These are phyloP conservation scores for Monosporascus sp. DNA, from an alignment of 2,329 filamentous ascomycete species.

Conservation along the genomic window DNA sequence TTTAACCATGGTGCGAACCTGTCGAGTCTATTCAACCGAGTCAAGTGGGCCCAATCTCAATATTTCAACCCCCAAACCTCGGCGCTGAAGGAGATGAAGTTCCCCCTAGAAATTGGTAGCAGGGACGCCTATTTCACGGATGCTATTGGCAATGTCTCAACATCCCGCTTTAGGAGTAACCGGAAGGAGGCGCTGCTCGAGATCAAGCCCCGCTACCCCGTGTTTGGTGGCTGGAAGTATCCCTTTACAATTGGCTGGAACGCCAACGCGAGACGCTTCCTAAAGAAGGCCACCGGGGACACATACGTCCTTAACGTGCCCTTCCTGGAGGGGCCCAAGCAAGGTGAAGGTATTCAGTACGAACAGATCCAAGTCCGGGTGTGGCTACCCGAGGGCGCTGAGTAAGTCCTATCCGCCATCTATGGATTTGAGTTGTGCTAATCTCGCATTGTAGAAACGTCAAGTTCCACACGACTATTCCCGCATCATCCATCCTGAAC, in stretches of 20 bases:
- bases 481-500: conserved; percentile 55
- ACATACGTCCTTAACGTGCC: conserved; percentile 86
- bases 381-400: conserved; percentile 85
- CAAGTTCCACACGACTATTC: conserved; percentile 70
- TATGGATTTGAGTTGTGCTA: conserved; percentile 26
- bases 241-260: conserved; percentile 97
- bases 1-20: conserved; percentile 81
- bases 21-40: conserved; percentile 66
- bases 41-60: conserved; percentile 66
- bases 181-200: conserved; percentile 78
- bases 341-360: conserved; percentile 80
- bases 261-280: conserved; percentile 70
- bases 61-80: conserved; percentile 74
- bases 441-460: conserved; percentile 65
- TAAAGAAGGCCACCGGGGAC: conserved; percentile 62
- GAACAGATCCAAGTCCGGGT: conserved; percentile 74
- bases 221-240: conserved; percentile 98
- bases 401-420: conserved; percentile 47
- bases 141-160: conserved; percentile 94
- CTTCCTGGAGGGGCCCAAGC: conserved; percentile 88
- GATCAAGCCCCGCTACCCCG: conserved; percentile 88
- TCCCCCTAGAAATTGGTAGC: conserved; percentile 75
- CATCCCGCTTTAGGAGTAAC: conserved; percentile 77
- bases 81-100: conserved; percentile 75
- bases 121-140: conserved; percentile 92